Conservation (phyloP, 2,329 filamentous ascomycete genomes). For the Pseudogymnoascus sp. region DNA sequence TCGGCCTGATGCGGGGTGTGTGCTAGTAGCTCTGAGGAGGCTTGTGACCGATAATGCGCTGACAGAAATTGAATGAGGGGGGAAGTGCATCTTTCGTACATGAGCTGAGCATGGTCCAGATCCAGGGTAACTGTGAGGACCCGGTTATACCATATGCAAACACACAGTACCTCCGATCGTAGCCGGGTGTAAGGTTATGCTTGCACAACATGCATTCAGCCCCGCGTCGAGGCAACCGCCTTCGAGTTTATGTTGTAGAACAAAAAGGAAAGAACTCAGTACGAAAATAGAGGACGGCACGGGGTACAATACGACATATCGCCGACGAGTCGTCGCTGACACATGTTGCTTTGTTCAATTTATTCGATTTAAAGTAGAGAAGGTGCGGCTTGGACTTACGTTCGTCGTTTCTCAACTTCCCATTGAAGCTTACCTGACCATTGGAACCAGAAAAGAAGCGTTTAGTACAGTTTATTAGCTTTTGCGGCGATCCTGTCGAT, state of each 20-base stretch:
- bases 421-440: neutral
- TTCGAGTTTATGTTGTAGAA: neutral
- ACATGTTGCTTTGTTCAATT: neutral
- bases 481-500: neutral
- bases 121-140: neutral
- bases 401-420: neutral
- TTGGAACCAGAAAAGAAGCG: neutral
- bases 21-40: neutral
- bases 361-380: neutral
- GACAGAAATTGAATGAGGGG: neutral
- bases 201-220: conserved; percentile 3
- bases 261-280: neutral
- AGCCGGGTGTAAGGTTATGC: neutral
- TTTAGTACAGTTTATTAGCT: neutral
- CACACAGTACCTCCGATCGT: neutral
- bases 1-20: neutral
- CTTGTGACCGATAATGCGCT: neutral
- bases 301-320: neutral
- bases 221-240: neutral
- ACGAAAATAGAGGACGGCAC: neutral
- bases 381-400: neutral
- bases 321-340: neutral
- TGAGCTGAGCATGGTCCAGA: neutral
- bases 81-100: neutral
- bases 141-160: neutral